Evolutionary conservation across 208 protist species (phyloP), one percentile per base, ranked within the genome.

Genomic region (Trypanosomatidae sp.): DNA sequence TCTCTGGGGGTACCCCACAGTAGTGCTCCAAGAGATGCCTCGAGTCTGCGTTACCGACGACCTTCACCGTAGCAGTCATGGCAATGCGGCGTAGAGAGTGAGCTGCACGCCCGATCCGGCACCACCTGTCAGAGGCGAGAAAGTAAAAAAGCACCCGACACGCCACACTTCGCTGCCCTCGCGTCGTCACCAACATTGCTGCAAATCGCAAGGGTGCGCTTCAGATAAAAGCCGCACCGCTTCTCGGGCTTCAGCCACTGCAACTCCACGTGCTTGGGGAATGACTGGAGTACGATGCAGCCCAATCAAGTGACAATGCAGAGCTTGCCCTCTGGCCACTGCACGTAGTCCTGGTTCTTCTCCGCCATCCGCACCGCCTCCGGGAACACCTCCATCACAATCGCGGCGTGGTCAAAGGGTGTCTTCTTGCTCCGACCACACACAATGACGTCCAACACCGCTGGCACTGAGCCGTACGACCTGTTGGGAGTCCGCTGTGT

Each of bases 81-180:
- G 88, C 88, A 49, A 95, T 69, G 39, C 74, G 77, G 77, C 93
- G 88, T 43, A 95, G 80, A 13, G 85, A 87, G 58, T 81, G 76
- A 22, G 88, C 81, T 0, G 86, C 91, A 30, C 82, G 83, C 47
- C 87, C 67, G 55, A 95, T 82, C 25, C 82, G 82, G 71, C 76
- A 83, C 80, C 83, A 95, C 79, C 92, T 91, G 77, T 95, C 80
- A 67, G 91, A 91, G 82, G 93, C 91, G 49, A 91, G 66, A 47
- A 86, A 80, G 81, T 93, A 95, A 60, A 89, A 93, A 93, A 17
- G 81, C 88, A 22, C 82, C 70, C 22, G 88, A 83, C 30, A 91
- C 86, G 69, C 91, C 85, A 53, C 46, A 52, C 50, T 79, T 77
- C 47, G 66, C 66, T 6, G 84, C 85, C 22, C 60, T 55, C 3